Evolutionary conservation across 2,329 filamentous ascomycete species (phyloP).

Genomic region (Stagonosporopsis tanaceti): DNA sequence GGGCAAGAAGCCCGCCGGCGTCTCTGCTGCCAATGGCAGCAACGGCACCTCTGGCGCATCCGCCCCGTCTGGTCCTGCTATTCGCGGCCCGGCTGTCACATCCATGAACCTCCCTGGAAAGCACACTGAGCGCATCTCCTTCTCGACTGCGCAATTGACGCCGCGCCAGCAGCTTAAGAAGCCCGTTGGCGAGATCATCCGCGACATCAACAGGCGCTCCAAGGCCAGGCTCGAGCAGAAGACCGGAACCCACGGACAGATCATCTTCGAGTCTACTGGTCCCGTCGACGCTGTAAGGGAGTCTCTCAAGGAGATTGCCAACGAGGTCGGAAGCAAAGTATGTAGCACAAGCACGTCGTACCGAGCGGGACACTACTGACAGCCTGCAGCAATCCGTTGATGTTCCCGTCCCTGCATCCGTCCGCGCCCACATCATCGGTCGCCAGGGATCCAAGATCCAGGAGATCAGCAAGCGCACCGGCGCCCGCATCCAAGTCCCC

Average conservation of each 20-base stretch:
- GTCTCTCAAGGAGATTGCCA: slow-evolving; percentile 87
- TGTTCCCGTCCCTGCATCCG: slow-evolving; percentile 82
- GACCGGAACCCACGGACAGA: slow-evolving; percentile 72
- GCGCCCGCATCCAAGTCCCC: slow-evolving; percentile 88
- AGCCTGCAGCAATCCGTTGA: slow-evolving; percentile 67
- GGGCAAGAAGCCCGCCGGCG: slow-evolving; percentile 70
- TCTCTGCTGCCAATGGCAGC: slow-evolving; percentile 57
- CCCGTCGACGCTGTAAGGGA: slow-evolving; percentile 84
- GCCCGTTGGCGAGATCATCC: slow-evolving; percentile 82
- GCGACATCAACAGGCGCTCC: slow-evolving; percentile 91
- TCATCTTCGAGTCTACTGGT: slow-evolving; percentile 86
- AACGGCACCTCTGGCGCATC: slow-evolving; percentile 65
- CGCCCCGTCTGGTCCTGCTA: slow-evolving; percentile 63
- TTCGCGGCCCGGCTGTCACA: slow-evolving; percentile 56
- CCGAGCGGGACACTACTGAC: slow-evolving; percentile 16
- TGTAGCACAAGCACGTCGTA: slow-evolving; percentile 27
- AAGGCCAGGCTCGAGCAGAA: slow-evolving; percentile 85
- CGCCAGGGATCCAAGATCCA: slow-evolving; percentile 90
- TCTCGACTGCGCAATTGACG: slow-evolving; percentile 79
- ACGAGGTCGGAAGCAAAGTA: slow-evolving; percentile 87
- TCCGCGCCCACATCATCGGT: slow-evolving; percentile 90
- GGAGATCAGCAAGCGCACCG: slow-evolving; percentile 85
- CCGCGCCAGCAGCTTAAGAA: slow-evolving; percentile 82
- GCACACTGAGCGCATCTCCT: slow-evolving; percentile 76
- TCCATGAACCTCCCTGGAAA: slow-evolving; percentile 82